Evolutionary conservation across 2,329 filamentous ascomycete genomes (phyloP).

Genomic region (Mycocentrospora acerina): DNA sequence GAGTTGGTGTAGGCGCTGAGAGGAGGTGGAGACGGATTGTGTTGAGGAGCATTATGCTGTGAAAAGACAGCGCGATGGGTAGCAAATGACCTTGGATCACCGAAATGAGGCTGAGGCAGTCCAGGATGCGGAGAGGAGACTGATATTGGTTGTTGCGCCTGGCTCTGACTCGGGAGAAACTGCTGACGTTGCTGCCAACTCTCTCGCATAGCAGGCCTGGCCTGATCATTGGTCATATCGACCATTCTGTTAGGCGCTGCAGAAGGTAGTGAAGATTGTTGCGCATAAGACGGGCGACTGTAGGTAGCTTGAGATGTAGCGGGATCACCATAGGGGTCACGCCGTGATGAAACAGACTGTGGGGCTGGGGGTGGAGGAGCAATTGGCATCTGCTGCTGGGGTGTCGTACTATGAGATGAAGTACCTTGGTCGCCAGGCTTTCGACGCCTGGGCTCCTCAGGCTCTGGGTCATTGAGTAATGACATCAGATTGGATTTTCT

Average conservation of each 20-base stretch:
- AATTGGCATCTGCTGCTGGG: conserved; percentile 35
- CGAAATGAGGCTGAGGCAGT: conserved; percentile 26
- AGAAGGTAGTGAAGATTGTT: conserved; percentile 26
- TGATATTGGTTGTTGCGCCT: conserved; percentile 25
- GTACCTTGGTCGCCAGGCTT: conserved; percentile 35
- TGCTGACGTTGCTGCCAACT: conserved; percentile 32
- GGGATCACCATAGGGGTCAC: conserved; percentile 28
- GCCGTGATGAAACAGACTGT: conserved; percentile 26
- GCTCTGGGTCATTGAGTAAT: conserved; percentile 41
- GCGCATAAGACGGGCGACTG: conserved; percentile 27
- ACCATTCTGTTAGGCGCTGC: conserved; percentile 27
- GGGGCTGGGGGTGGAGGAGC: conserved; percentile 32
- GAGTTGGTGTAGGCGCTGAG: conserved; percentile 28
- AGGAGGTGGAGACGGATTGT: conserved; percentile 38
- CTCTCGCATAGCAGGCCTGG: conserved; percentile 26
- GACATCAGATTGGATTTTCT: conserved; percentile 42
- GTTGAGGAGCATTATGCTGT: conserved; percentile 34
- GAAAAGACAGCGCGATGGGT: conserved; percentile 36
- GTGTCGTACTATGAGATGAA: conserved; percentile 38
- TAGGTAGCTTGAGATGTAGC: conserved; percentile 28
- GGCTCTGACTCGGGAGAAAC: conserved; percentile 28
- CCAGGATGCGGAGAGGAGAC: conserved; percentile 31
- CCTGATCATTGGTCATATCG: conserved; percentile 35
- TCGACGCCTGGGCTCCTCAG: conserved; percentile 38
- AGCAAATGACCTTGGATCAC: conserved; percentile 20